A percentile compares a stretch with the other conserved stretches of the same genome.
Evolutionary conservation across 148 eudicot genomes (phyloP).

Genomic region (Rhododendron henanense): DNA sequence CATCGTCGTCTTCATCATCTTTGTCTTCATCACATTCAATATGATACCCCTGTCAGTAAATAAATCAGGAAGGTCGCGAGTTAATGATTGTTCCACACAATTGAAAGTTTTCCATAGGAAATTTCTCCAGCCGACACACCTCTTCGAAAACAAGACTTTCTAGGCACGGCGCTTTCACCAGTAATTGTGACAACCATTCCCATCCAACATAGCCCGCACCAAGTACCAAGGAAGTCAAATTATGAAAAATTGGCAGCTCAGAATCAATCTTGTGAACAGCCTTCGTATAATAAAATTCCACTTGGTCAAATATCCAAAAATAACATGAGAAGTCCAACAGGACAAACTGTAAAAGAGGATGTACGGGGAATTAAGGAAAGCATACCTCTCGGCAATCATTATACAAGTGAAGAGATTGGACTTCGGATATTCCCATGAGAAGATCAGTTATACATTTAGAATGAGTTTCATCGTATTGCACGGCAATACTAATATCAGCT

Average conservation of each 20-base stretch:
- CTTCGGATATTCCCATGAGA: not conserved
- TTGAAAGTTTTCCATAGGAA: not conserved
- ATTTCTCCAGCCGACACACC: not conserved
- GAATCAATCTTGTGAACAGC: not conserved
- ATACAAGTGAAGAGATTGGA: not conserved
- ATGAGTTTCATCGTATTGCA: not conserved
- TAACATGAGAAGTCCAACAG: not conserved
- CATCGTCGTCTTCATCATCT: not conserved
- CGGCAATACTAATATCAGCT: not conserved
- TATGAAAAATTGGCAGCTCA: not conserved
- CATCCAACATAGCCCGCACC: not conserved
- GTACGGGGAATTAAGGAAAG: not conserved
- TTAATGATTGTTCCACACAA: too few species aligned
- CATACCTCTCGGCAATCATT: not conserved
- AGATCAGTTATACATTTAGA: not conserved
- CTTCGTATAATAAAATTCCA: not conserved
- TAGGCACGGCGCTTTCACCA: not conserved
- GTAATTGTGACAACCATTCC: not conserved
- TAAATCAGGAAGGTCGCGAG: not conserved
- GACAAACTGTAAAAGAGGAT: not conserved
- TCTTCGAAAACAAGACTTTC: not conserved
- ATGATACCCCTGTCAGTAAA: not conserved
- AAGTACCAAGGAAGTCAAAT: not conserved
- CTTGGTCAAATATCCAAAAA: not conserved
- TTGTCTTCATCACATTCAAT: not conserved